Base-by-base conservation (phyloP, 1,284 basidiomycete genomes). In the Microbotryum silenes-acaulis region DNA sequence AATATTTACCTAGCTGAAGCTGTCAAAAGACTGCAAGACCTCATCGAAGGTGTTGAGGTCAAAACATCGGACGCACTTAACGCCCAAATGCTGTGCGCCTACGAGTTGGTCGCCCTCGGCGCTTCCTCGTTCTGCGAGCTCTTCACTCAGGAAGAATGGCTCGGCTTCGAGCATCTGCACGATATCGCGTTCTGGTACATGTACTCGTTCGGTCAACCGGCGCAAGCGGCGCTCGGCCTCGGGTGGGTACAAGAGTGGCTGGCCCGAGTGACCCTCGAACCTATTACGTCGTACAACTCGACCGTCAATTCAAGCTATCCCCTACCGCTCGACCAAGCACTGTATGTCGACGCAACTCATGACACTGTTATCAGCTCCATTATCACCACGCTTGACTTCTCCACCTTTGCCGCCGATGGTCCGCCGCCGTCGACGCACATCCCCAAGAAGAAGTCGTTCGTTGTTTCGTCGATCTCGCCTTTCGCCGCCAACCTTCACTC, bases 371-470 rank as follows among this genome's bases (percentile, higher is more conserved):
- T 74, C 46, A 68, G 67, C 4, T 71, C 72, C 45, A 65, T 73
- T 23, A 72, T 81, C 14, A 79, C 81, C 2, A 79, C 84, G 1
- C 75, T 86, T 73, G 85, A 85, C 73, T 79, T 87, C 61, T 83
- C 87, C 6, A 81, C 77, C 21, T 85, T 91, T 59, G 83, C 87
- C 8, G 78, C 78, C 25, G 74, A 75, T 37, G 89, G 88, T 0
- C 83, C 86, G 0, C 78, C 89, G 2, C 88, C 89, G 0, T 79
- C 81, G 10, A 83, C 84, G 60, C 85, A 85, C 72, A 89, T 91
- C 37, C 83, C 83, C 0, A 74, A 77, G 50, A 74, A 82, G 59
- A 79, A 81, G 65, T 79, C 79, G 3, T 83, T 81, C 70, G 72
- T 78, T 45, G 74, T 75, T 12, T 78, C 78, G 51, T 74, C 79